Evolutionary conservation across 1,284 basidiomycete species (phyloP).

Genomic region (Ceratobasidium sp.): DNA sequence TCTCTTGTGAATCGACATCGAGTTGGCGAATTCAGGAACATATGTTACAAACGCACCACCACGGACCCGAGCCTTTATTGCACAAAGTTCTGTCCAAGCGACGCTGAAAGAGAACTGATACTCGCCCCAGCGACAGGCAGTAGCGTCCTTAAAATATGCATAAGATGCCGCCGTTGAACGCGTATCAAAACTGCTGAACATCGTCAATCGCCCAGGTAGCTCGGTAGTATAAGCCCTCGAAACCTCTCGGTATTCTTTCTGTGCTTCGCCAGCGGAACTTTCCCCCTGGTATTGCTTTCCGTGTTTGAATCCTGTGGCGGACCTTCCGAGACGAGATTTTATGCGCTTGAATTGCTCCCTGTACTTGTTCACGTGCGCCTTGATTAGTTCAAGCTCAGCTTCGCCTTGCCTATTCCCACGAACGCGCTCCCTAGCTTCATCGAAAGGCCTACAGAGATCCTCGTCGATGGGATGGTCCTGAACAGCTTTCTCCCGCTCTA

Average conservation of each 20-base stretch:
- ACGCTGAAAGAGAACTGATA: constrained; percentile 21
- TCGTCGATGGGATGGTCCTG: background rate
- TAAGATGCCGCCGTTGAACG: constrained; percentile 40
- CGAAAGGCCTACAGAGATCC: constrained; percentile 25
- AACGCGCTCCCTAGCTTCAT: constrained; percentile 22
- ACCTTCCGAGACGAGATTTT: background rate
- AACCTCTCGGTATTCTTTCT: constrained; percentile 22
- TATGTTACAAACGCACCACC: constrained; percentile 3
- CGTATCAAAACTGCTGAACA: constrained; percentile 33
- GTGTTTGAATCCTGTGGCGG: too few species aligned
- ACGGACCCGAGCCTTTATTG: constrained; percentile 21
- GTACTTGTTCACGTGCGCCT: constrained; percentile 34
- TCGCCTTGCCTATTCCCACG: constrained; percentile 8
- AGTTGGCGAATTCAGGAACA: constrained; percentile 7
- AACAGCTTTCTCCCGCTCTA: background rate
- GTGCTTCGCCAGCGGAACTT: constrained; percentile 2
- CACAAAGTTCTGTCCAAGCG: constrained; percentile 31
- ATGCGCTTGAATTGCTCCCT: constrained; percentile 7
- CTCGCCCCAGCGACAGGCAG: background rate
- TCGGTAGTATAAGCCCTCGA: constrained; percentile 17
- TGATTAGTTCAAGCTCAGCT: constrained; percentile 23
- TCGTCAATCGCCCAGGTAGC: background rate
- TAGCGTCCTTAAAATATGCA: constrained; percentile 37
- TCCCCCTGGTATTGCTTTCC: background rate
- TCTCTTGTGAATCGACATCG: constrained; percentile 31